Percentiles rank a stretch among this genome's conserved stretches.
Evolutionary conservation across 202 grass and related monocot species (phyloP).

Genomic region (Bolboschoenoplectus hybrid): DNA sequence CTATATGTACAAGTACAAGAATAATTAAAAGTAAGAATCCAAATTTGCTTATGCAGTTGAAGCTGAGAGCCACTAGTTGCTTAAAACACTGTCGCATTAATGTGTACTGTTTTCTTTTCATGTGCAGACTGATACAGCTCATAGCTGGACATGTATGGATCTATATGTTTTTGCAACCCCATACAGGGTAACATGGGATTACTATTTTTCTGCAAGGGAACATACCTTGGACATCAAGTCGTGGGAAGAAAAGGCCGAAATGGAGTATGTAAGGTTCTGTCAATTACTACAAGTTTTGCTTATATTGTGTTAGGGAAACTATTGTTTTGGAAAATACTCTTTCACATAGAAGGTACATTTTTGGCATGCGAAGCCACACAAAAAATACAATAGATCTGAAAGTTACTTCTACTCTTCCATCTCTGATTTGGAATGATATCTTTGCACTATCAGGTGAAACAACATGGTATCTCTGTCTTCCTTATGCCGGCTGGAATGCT

Average conservation of each 20-base stretch:
- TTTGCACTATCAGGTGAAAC: slow-evolving; percentile 71
- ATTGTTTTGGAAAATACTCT: slow-evolving; percentile 8
- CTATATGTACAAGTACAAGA: background rate
- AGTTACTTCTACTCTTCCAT: slow-evolving; percentile 1
- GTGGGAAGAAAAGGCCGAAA: slow-evolving; percentile 90
- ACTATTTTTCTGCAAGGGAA: slow-evolving; percentile 74
- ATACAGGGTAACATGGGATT: slow-evolving; percentile 96
- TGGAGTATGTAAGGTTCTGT: slow-evolving; percentile 73
- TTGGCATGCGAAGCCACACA: background rate
- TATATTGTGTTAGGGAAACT: slow-evolving; percentile 27
- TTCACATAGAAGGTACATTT: background rate
- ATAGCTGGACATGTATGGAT: slow-evolving; percentile 98
- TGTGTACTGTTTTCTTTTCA: slow-evolving; percentile 9
- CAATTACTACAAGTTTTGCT: slow-evolving; percentile 31
- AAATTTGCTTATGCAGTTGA: background rate
- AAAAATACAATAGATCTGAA: background rate
- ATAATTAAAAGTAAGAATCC: background rate
- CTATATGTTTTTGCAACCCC: slow-evolving; percentile 96
- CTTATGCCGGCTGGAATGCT: slow-evolving; percentile 98
- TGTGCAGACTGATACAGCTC: slow-evolving; percentile 67
- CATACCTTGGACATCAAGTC: slow-evolving; percentile 82
- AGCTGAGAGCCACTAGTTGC: background rate
- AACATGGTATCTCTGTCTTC: slow-evolving; percentile 93
- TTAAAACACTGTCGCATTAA: background rate
- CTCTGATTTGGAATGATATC: background rate